Evolutionary conservation across 169 alveolate genomes (phyloP).

Genomic region (Ichthyophthirius multifiliis): DNA sequence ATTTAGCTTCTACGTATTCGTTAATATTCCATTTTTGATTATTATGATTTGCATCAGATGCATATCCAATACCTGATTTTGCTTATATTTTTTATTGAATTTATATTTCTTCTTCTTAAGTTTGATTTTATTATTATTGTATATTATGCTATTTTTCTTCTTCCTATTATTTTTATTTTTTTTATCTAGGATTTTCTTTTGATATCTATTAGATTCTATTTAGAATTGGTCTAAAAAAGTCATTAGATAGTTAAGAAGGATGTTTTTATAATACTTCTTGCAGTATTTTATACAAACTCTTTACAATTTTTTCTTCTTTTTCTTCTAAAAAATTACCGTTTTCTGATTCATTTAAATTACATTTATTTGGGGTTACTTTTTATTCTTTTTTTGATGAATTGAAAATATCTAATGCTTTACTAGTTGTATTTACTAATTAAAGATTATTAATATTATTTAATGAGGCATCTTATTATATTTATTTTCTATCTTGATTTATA

Average conservation of each 20-base stretch:
- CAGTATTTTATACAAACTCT: neutral
- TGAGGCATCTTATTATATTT: too few species aligned
- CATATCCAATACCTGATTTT: constrained; percentile 70
- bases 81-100: neutral
- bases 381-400: constrained; percentile 27
- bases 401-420: constrained; percentile 26
- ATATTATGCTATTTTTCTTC: constrained; percentile 26
- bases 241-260: neutral
- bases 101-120: constrained; percentile 18
- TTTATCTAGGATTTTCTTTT: constrained; percentile 4
- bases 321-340: constrained; percentile 27
- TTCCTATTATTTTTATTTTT: constrained; percentile 38
- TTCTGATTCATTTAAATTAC: constrained; percentile 58
- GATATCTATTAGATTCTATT: neutral
- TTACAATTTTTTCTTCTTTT: constrained; percentile 3
- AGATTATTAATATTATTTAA: neutral
- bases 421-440: constrained; percentile 17
- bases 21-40: constrained; percentile 79
- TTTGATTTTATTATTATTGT: constrained; percentile 19
- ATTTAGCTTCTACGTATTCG: constrained; percentile 72
- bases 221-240: neutral
- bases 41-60: constrained; percentile 80
- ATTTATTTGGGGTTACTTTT: too few species aligned
- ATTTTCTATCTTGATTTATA: constrained; percentile 59
- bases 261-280: neutral